phyloP scores from a whole-genome alignment of 2,329 filamentous ascomycete genomes.

The Nigrospora sphaerica region DNA sequence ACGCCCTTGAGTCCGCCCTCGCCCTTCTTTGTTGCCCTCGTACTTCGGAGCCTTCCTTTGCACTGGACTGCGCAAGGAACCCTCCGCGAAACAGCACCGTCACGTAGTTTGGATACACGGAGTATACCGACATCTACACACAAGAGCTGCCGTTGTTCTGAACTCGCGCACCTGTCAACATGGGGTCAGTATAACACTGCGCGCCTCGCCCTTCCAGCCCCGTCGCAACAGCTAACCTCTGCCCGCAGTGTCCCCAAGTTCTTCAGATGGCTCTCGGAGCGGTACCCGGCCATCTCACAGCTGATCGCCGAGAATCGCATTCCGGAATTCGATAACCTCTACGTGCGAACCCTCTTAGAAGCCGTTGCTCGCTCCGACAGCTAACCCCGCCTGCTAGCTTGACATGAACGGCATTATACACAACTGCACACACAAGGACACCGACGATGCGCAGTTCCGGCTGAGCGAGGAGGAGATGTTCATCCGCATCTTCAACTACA shows the following conservation, averaged over 20 bases:
- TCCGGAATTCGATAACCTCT: conserved; percentile 96
- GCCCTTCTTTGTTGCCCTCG: not conserved
- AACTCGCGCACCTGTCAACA: not conserved
- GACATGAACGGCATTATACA: conserved; percentile 99
- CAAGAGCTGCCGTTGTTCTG: not conserved
- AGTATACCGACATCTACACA: no score
- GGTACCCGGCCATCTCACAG: conserved; percentile 97
- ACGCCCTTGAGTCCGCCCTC: no score
- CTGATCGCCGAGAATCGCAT: conserved; percentile 98
- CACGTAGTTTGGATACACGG: not conserved
- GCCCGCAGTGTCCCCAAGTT: conserved; percentile 67
- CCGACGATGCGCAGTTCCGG: conserved; percentile 83
- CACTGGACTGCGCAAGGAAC: not conserved
- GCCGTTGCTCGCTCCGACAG: conserved; percentile 11
- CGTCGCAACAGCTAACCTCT: conserved; percentile 8
- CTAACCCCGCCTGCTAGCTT: conserved; percentile 45
- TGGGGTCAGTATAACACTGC: conserved; percentile 6
- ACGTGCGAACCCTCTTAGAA: conserved; percentile 43
- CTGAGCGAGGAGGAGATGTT: conserved; percentile 99
- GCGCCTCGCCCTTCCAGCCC: conserved; percentile 2
- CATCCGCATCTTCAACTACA: conserved; percentile 99
- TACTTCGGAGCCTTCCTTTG: not conserved
- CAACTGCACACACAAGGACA: conserved; percentile 97
- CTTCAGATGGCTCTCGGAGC: conserved; percentile 98
- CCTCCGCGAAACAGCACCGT: no score